Base-by-base conservation (phyloP, 1,284 basidiomycete genomes). In the Trichosporon asahii region DNA sequence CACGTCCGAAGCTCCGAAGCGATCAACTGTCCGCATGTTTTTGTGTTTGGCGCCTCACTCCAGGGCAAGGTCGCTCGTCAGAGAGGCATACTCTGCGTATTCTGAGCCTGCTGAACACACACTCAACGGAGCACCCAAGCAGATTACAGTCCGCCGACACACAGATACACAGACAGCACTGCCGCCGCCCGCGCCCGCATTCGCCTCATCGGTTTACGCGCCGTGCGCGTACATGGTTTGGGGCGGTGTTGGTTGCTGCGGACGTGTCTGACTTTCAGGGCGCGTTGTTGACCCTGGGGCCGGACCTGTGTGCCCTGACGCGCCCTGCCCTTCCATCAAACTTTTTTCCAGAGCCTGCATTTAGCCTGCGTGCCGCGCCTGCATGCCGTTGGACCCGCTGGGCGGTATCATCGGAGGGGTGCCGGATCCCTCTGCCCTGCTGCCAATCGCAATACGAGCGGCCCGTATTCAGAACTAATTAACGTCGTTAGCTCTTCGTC, bases 231-330 rank as follows among this genome's bases (percentile, higher is more conserved):
- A 44, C 49, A 53, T 61, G 15, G 21, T 61, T 61, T 8, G 57
- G 57, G 57, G 57, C 27, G 57, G 57, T 33, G 57, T 31, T 18
- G 57, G 29, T 61, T 61, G 57, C 57, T 61, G 57, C 57, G 57
- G 57, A 61, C 57, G 57, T 61, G 57, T 61, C 57, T 61, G 57
- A 61, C 57, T 61, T 61, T 61, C 57, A 61, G 57, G 57, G 57
- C 27, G 5, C 1, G 25, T 15, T 15, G 55, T 6, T 11, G 2
- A 18, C 27, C 57, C 57, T 31, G 18, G 15, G 29, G 15, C 57
- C 18, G 57, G 18, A 29, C 57, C 57, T 61, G 57, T 3, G 27
- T n/a, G 11, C 57, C 57, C 57, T 61, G 57, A 61, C 27, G 14
- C 5, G 15, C 27, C 27, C 18, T 61, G 57, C 12, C 29, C 23